Evolutionary conservation across 2,329 filamentous ascomycete genomes (phyloP), one percentile per base, ranked within the genome.

Genomic region (Colletotrichum trifolii): DNA sequence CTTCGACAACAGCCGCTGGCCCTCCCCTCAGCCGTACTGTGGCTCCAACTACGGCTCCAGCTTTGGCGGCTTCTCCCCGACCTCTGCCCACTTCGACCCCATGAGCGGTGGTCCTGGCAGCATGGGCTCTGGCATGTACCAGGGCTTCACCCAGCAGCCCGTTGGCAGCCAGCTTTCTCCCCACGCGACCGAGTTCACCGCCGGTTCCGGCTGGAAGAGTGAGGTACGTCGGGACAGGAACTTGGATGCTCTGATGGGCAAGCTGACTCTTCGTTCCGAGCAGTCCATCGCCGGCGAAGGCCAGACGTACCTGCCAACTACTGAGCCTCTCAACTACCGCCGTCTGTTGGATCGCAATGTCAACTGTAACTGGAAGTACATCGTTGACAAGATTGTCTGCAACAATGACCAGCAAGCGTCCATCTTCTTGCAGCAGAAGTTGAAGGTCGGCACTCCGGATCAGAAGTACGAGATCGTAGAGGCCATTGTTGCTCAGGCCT

Each of bases 401-500:
- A 97, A 94, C 82, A 98, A 99, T 77, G 96, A 99, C 75, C 96
- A 99, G 78, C 96, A 99, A 79, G 96, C 96, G 9, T 99, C 96
- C 2, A 98, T 99, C 73, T 99, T 99, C 79, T 84, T 99, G 48
- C 96, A 99, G 77, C 96, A 99, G 81, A 99, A 99, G 82, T 91
- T 99, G 71, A 99, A 99, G 81, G 92, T 97, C 67, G 94, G 94
- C 65, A 97, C 94, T 4, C 85, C 90, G 0, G 94, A 98, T 73
- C 96, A 98, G 77, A 99, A 98, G 79, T 97, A 93, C 73, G 94
- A 97, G 70, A 98, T 99, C 69, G 93, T 99, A 49, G 94, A 98
- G 73, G 92, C 94, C 40, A 99, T 99, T 78, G 94, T 97, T 67
- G 90, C 92, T 43, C 94, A 97, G 76, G 95, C 95, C 11, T 98